phyloP scores from a whole-genome alignment of 805 yeast species.

The Sporopachydermia quercuum region DNA sequence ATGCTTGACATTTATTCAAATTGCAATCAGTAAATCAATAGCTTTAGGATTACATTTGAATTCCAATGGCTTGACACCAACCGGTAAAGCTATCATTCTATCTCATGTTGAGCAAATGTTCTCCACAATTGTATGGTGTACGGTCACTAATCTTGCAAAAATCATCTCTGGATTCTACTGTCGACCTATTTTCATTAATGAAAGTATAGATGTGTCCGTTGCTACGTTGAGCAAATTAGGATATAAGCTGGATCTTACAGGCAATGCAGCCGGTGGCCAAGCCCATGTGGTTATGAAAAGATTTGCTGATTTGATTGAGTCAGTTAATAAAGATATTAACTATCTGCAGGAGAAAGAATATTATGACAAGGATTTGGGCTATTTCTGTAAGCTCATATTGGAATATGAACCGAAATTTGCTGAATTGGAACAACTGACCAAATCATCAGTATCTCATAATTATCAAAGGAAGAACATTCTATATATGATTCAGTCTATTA shows the following conservation, averaged over 20 bases:
- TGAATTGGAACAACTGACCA: not conserved
- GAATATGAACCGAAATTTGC: not conserved
- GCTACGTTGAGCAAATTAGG: not conserved
- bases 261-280: constrained; percentile 1
- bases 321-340: not conserved
- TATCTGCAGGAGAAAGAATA: constrained; percentile 1
- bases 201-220: not conserved
- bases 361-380: not conserved
- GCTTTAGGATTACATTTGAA: not conserved
- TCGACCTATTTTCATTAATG: not conserved
- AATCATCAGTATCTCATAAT: not conserved
- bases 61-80: not conserved
- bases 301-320: not conserved
- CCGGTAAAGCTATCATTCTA: not conserved
- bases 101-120: not conserved
- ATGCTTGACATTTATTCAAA: not conserved
- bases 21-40: not conserved
- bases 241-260: not conserved
- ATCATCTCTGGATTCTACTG: not conserved
- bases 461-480: not conserved
- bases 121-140: not conserved
- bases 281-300: not conserved
- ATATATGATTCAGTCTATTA: not conserved
- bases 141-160: not conserved
- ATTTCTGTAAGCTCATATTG: not conserved